Evolutionary conservation across 2,329 filamentous ascomycete genomes (phyloP).

Genomic region (Colletotrichum brevisporum): DNA sequence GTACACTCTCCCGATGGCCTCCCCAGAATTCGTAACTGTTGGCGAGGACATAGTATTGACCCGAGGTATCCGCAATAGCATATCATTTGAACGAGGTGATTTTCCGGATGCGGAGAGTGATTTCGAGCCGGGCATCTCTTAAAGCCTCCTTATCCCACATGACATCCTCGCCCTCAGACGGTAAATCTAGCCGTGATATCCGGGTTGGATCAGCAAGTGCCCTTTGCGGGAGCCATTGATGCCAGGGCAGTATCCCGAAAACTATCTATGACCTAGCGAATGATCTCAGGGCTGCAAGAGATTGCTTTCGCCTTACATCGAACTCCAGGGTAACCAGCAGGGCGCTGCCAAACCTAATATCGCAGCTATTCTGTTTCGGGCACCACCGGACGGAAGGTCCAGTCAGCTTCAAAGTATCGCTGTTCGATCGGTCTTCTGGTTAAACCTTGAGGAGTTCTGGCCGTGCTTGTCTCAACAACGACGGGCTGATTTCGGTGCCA

Average conservation of each 20-base stretch:
- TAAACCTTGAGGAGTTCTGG: not conserved
- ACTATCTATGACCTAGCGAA: constrained; percentile 1
- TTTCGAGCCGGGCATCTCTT: not conserved
- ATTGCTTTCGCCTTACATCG: not conserved
- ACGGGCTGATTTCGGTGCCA: not conserved
- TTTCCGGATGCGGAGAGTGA: not conserved
- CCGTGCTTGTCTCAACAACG: not conserved
- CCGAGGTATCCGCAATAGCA: not conserved
- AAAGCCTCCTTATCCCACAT: not conserved
- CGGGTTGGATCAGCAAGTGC: constrained; percentile 3
- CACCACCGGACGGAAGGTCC: not conserved
- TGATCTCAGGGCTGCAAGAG: not conserved
- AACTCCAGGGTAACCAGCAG: not conserved
- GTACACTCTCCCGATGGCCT: constrained; percentile 7
- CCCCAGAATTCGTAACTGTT: not conserved
- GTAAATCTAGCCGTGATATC: not conserved
- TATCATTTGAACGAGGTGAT: not conserved
- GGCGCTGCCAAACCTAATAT: constrained; percentile 1
- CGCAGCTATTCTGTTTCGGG: not conserved
- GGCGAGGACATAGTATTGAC: constrained; percentile 14
- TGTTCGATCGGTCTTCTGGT: not conserved
- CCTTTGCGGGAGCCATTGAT: not conserved
- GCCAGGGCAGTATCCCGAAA: not conserved
- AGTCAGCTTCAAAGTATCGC: not conserved
- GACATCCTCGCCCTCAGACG: not conserved